These are phyloP conservation scores for Talaromyces proteolyticus DNA, from an alignment of 495 filamentous ascomycete species.

Conservation along the genomic window DNA sequence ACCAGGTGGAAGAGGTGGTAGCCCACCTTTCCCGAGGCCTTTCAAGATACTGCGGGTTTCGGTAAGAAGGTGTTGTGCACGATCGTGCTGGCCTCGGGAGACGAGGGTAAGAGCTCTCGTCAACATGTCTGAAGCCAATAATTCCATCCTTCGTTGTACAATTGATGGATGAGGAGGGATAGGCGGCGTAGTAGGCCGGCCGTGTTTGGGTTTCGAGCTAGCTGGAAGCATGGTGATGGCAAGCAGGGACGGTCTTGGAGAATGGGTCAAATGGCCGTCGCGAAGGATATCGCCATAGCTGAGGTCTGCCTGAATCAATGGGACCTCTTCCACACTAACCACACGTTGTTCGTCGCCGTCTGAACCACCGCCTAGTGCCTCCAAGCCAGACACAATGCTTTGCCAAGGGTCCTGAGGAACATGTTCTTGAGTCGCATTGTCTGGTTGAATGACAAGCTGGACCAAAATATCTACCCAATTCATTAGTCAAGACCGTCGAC, in stretches of 20 bases:
- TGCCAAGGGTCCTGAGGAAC: slow-evolving; percentile 95
- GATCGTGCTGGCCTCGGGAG: slow-evolving; percentile 85
- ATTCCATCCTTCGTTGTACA: slow-evolving; percentile 95
- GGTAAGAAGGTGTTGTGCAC: slow-evolving; percentile 81
- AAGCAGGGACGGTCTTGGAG: slow-evolving; percentile 84
- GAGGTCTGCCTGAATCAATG: slow-evolving; percentile 91
- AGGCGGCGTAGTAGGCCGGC: slow-evolving; percentile 64
- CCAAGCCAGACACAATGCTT: slow-evolving; percentile 89
- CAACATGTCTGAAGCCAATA: slow-evolving; percentile 97
- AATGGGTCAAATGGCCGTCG: slow-evolving; percentile 82
- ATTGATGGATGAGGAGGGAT: slow-evolving; percentile 95
- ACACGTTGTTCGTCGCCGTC: slow-evolving; percentile 84
- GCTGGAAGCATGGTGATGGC: slow-evolving; percentile 98
- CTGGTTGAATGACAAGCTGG: slow-evolving; percentile 88
- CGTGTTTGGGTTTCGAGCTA: slow-evolving; percentile 51
- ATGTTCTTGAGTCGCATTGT: slow-evolving; percentile 78
- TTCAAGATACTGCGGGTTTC: slow-evolving; percentile 96
- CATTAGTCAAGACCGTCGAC: slow-evolving; percentile 12
- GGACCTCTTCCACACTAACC: slow-evolving; percentile 88
- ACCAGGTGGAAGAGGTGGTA: slow-evolving; percentile 78
- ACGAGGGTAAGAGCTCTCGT: slow-evolving; percentile 88
- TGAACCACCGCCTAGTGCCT: slow-evolving; percentile 86
- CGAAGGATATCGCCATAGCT: slow-evolving; percentile 91
- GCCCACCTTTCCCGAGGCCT: slow-evolving; percentile 88
- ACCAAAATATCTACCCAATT: slow-evolving; percentile 70